Percentiles rank a stretch among this genome's conserved stretches.
Conservation (phyloP, 441 rosid genomes). For the Corymbia calophylla region DNA sequence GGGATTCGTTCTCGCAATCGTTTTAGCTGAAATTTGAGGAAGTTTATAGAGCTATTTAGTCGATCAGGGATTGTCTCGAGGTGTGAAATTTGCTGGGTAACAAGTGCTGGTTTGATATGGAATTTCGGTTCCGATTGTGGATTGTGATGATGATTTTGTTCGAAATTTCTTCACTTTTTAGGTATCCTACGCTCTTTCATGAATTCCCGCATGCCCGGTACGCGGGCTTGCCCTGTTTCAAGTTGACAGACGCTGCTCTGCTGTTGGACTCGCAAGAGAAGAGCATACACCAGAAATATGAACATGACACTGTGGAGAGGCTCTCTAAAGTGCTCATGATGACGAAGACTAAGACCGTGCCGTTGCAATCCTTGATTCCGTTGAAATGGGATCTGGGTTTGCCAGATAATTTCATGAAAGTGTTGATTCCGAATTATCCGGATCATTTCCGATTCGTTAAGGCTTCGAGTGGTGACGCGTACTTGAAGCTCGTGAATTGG, state of each 20-base stretch:
- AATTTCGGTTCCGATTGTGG: background rate
- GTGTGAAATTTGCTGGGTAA: background rate
- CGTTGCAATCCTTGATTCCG: conserved; percentile 64
- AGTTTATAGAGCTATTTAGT: background rate
- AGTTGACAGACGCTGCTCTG: conserved; percentile 73
- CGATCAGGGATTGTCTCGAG: background rate
- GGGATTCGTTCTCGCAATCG: background rate
- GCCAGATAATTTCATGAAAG: conserved; percentile 66
- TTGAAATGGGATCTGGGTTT: conserved; percentile 90
- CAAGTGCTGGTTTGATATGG: background rate
- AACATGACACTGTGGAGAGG: conserved; percentile 70
- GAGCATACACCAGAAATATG: conserved; percentile 50
- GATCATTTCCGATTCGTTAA: conserved; percentile 56
- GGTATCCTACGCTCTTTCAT: conserved; percentile 91
- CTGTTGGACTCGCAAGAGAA: conserved; percentile 78
- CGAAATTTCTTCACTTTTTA: conserved; percentile 7
- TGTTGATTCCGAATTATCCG: conserved; percentile 51
- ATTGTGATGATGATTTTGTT: background rate
- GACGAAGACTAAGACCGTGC: conserved; percentile 59
- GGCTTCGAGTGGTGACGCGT: conserved; percentile 41
- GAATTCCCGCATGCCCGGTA: conserved; percentile 85
- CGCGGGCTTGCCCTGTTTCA: conserved; percentile 79
- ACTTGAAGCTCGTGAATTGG: conserved; percentile 63
- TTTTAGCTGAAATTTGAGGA: background rate
- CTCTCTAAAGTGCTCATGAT: conserved; percentile 84